phyloP scores from a whole-genome alignment of 768 basidiomycete species.

The Rhodotorula babjevae region DNA sequence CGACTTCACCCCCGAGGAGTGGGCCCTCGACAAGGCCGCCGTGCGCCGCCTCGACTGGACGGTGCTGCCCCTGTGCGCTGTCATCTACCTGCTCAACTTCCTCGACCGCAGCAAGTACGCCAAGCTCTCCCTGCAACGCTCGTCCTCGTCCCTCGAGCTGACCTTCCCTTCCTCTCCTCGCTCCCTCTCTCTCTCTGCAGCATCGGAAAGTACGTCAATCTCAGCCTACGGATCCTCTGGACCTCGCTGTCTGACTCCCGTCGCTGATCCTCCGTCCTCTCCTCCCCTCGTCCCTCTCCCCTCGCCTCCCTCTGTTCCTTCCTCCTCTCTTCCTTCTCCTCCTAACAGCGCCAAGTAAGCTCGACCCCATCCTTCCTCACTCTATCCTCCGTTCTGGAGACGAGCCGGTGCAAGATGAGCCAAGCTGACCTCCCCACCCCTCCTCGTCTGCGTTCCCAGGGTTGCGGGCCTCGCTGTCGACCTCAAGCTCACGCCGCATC shows the following conservation, averaged over 20 bases:
- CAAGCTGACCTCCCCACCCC: not conserved
- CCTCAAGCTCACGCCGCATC: conserved; percentile 47
- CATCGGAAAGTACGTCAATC: not conserved
- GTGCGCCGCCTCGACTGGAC: conserved; percentile 15
- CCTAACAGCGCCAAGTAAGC: not conserved
- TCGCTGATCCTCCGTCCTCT: fast-evolving
- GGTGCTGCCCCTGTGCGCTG: conserved; percentile 3
- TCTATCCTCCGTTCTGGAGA: too few relatives aligned
- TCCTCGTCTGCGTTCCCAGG: not conserved
- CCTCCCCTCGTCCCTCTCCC: too few relatives aligned
- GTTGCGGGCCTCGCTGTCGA: conserved; percentile 10
- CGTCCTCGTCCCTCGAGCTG: not conserved
- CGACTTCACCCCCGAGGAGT: not conserved
- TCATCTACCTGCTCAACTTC: conserved; percentile 17
- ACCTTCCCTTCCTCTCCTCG: not conserved
- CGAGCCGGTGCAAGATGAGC: too few relatives aligned
- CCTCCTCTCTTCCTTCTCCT: too few relatives aligned
- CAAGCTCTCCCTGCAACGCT: too few relatives aligned
- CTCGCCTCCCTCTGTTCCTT: not conserved
- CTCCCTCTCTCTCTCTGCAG: not conserved
- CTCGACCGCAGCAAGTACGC: conserved; percentile 7
- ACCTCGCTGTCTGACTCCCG: too few relatives aligned
- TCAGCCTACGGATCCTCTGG: too few relatives aligned
- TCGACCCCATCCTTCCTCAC: not conserved
- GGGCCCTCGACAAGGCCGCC: not conserved